Evolutionary conservation across 164 flowering plant species (phyloP).

Genomic region (Stephania yunnanensis): DNA sequence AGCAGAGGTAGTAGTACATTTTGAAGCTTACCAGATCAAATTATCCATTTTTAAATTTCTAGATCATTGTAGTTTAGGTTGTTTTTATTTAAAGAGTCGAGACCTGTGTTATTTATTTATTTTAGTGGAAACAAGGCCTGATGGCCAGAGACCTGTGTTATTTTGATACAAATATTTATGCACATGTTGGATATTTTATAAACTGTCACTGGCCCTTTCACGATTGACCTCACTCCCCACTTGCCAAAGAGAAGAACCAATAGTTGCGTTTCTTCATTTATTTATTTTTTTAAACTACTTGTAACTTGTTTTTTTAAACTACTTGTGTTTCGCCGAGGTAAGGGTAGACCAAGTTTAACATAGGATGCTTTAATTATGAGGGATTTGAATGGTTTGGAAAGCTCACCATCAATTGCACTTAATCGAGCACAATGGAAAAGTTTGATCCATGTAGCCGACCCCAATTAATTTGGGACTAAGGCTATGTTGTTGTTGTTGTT

Average conservation of each 20-base stretch:
- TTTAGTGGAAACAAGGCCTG: too few relatives aligned
- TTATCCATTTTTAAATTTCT: neutral
- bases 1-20: constrained; percentile 47
- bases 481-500: too few relatives aligned
- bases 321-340: too few relatives aligned
- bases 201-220: neutral
- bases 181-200: neutral
- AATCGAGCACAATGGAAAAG: too few relatives aligned
- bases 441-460: too few relatives aligned
- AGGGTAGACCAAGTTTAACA: too few relatives aligned
- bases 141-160: too few relatives aligned
- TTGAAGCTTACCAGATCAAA: neutral
- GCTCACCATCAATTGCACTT: too few relatives aligned
- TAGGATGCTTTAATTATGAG: too few relatives aligned
- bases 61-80: constrained; percentile 1
- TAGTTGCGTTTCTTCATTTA: neutral
- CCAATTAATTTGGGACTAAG: too few relatives aligned
- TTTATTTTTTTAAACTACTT: neutral
- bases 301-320: neutral
- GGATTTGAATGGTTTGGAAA: too few relatives aligned
- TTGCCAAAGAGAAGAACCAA: neutral
- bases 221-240: neutral
- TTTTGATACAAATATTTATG: neutral
- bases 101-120: neutral
- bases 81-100: neutral